phyloP scores from a whole-genome alignment of 768 basidiomycete genomes.

The Macrolepiota albuminosa region DNA sequence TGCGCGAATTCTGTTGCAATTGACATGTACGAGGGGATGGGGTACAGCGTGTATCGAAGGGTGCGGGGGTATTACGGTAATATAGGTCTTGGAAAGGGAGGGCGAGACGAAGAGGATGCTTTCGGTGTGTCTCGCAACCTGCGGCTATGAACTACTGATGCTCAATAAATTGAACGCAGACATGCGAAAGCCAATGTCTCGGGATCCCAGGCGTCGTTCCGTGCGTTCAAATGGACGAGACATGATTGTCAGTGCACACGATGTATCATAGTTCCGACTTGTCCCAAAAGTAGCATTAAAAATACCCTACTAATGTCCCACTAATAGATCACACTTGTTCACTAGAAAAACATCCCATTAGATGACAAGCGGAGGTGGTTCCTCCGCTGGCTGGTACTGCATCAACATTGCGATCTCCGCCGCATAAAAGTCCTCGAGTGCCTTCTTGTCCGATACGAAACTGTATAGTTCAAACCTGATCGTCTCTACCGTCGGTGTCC shows the following conservation, averaged over 20 bases:
- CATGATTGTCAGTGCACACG: conserved; percentile 61
- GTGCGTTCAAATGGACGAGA: conserved; percentile 70
- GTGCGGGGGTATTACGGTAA: conserved; percentile 88
- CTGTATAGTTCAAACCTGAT: conserved; percentile 55
- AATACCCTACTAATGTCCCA: background rate
- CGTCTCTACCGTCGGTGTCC: conserved; percentile 54
- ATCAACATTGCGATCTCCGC: conserved; percentile 53
- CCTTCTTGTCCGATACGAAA: conserved; percentile 58
- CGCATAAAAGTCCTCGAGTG: conserved; percentile 66
- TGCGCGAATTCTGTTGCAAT: conserved; percentile 84
- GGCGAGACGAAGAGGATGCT: conserved; percentile 82
- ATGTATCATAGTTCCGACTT: conserved; percentile 36
- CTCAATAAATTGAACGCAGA: conserved; percentile 22
- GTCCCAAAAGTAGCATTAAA: conserved; percentile 7
- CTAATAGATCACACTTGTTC: conserved; percentile 3
- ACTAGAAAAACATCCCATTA: conserved; percentile 15
- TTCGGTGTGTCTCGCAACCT: conserved; percentile 57
- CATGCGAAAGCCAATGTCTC: conserved; percentile 71
- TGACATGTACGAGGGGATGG: conserved; percentile 87
- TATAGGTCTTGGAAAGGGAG: conserved; percentile 71
- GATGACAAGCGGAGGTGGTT: conserved; percentile 50
- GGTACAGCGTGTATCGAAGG: conserved; percentile 88
- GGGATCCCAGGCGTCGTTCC: conserved; percentile 57
- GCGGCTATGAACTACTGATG: background rate
- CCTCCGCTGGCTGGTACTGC: conserved; percentile 31